Evolutionary conservation across 2,329 filamentous ascomycete genomes (phyloP), one percentile per base, ranked within the genome.

Genomic region (Chaetomiaceae sp.): DNA sequence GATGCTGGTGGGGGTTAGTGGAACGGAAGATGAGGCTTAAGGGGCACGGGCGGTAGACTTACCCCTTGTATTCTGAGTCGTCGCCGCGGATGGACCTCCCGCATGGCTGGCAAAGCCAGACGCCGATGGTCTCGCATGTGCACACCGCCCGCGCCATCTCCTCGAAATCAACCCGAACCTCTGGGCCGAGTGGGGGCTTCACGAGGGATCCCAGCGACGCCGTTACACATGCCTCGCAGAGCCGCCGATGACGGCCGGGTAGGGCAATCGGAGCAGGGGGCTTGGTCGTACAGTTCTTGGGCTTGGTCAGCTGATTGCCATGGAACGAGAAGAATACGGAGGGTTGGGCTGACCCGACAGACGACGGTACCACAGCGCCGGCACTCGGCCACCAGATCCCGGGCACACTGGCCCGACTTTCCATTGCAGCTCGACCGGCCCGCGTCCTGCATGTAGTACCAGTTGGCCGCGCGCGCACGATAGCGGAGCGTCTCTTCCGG

Each of bases 61-160:
- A 83, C 80, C 76, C 71, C 63, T 77, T 75, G 57, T 86, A 85
- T 52, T 83, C 79, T 48, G 75, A 70, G 61, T 86, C 82, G 19
- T 77, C 74, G 36, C 72, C 76, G 22, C 81, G 76, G 48, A 95
- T 83, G 51, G 82, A 81, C 57, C 86, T 82, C 1, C 91, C 90
- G 62, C 92, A 96, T 1, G 87, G 84, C 59, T 88, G 83, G 69
- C 91, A 97, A 23, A 96, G 82, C 88, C 89, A 96, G 43, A 95
- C 83, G 4, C 80, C 79, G 9, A 80, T 70, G 2, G 69, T 69
- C 2, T 70, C 74, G 62, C 81, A 84, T 38, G 69, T 72, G 64
- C 81, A 84, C 17, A 82, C 67, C 45, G 71, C 75, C 19, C 69
- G 75, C 59, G 81, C 76, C 79, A 92, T 63, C 69, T 78, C 54